Percentiles rank a stretch among this genome's conserved stretches.
Evolutionary conservation across 1,139 yeast genomes (phyloP).

Genomic region (Debaryomyces sp.): DNA sequence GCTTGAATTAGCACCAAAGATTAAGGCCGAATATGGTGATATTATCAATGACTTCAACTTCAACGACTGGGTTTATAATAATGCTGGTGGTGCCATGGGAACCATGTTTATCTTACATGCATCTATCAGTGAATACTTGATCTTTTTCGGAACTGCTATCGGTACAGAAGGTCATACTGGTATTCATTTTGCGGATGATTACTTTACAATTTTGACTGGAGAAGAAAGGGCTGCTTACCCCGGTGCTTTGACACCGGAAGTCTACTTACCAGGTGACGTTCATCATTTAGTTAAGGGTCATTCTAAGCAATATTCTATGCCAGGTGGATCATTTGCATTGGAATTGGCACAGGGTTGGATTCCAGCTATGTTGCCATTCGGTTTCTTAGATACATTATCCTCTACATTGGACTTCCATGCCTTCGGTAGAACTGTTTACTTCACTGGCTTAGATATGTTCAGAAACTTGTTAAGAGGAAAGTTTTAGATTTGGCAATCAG

Average conservation of each 20-base stretch:
- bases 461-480: constrained; percentile 69
- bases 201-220: constrained; percentile 86
- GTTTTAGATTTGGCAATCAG: constrained; percentile 36
- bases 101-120: constrained; percentile 95
- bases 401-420: constrained; percentile 81
- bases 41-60: constrained; percentile 67
- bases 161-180: constrained; percentile 98
- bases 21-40: constrained; percentile 64
- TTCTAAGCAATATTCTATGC: constrained; percentile 86
- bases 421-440: constrained; percentile 64
- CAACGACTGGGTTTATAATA: constrained; percentile 93
- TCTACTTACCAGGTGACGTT: constrained; percentile 78
- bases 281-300: constrained; percentile 77
- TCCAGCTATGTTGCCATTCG: constrained; percentile 97
- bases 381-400: constrained; percentile 76
- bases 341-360: constrained; percentile 99
- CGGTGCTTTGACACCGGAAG: constrained; percentile 59
- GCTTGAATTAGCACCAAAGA: constrained; percentile 57
- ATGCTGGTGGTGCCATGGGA: constrained; percentile 99
- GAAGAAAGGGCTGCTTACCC: constrained; percentile 74
- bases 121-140: constrained; percentile 89
- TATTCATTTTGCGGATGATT: constrained; percentile 94
- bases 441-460: constrained; percentile 79
- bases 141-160: constrained; percentile 82
- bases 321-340: constrained; percentile 78